Base-by-base conservation (phyloP, 768 basidiomycete genomes). In the Pisolithus marmoratus region DNA sequence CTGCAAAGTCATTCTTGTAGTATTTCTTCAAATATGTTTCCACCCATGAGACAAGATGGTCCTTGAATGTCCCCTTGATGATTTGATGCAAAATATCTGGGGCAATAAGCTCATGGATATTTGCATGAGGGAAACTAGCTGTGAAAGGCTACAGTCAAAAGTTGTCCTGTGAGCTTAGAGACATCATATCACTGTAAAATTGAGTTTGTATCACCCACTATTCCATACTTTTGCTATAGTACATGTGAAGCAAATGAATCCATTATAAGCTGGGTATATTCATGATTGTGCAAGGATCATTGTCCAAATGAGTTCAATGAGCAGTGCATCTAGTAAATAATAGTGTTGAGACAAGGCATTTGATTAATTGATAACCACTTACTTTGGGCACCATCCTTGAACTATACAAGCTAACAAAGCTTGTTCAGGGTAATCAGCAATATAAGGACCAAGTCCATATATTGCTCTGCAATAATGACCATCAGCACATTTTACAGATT, bases 351-450 rank as follows among this genome's bases (percentile, higher is more conserved):
- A 52, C 50, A 43, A 57, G 51, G 27, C 45, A 34, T 20, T 20
- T 8, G 38, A 54, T 15, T 11, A 15, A 26, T 50, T 45, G 27
- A 22, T 26, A 19, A 42, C 9, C 38, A 59, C 47, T 38, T 56
- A 72, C 72, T 55, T 57, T 17, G 67, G 43, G 52, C 72, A 74
- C 72, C 72, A 74, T 1, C 59, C 59, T 37, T 68, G 63, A 2
- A 73, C 62, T 34, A 71, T 57, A 27, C 70, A 62, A 8, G 67
- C 60, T 0, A 42, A 20, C 67, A 68, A 45, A 1, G 53, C 65
- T 52, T 74, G 73, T 46, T 75, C 71, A 0, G 68, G 72, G 50
- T 75, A 74, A 46, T 75, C 70, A 0, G 70, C 70, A 54, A 75
- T 73, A 31, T 71, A 70, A 0, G 70, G 65, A 0, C 71, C 70